Evolutionary conservation across 306 rosid species (phyloP), one percentile per base, ranked within the genome.

Genomic region (Abrus precatorius): DNA sequence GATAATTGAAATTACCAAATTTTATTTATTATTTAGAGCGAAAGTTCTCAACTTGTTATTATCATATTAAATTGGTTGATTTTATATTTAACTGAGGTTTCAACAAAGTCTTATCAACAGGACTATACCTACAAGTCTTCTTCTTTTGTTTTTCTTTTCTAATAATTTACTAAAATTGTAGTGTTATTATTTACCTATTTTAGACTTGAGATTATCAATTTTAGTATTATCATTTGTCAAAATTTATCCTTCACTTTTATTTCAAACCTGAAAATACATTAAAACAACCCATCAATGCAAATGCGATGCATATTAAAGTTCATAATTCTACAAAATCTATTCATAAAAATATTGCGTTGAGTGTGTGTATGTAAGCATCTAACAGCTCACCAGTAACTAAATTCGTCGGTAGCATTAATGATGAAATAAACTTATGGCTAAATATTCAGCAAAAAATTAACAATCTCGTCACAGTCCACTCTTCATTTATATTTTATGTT

Each of bases 331-430:
- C 28, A 41, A 65, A 65, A 41, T 41, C 43, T 14, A 65, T 41
- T 65, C 49, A 6, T 27, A 27, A 10, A 52, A 66, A 40, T 65
- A 40, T 20, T 73, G 54, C 29, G 29, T 5, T 43, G 4, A n/a
- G 47, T 11, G 4, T 4, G 5, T 79, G 40, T 13, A 50, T 50
- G 20, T 20, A 20, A 0, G 56, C 64, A 62, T 48, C 13, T 32
- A 64, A 38, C 5, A 50, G 76, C 12, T 69, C 9, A n/a, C 0
- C 32, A 61, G 4, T 45, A 3, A n/a, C 40, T 2, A 74, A 56
- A 50, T 48, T 75, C 36, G 66, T 45, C 44, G 69, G 71, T 34
- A 76, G 53, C 82, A 74, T 74, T 67, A 74, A 74, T 74, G 63
- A 6, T 52, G 74, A 77, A 56, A 63, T 1, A 66, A 45, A 65